phyloP scores from a whole-genome alignment of 179 eudicot genomes.

The Beta corolliflora region DNA sequence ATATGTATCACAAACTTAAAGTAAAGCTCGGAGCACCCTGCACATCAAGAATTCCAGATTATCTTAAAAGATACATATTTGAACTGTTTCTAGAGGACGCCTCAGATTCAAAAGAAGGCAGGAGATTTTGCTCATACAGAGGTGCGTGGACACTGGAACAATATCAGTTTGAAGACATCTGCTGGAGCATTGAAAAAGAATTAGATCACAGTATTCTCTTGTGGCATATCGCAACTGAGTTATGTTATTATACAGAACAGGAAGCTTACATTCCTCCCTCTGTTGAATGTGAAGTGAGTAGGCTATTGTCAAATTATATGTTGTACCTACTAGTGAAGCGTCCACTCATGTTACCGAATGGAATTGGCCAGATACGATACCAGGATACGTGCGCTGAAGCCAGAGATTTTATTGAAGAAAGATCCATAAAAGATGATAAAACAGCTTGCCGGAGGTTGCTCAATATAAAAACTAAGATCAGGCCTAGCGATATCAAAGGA shows the following conservation, averaged over 20 bases:
- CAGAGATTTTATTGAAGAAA: conserved; percentile 29
- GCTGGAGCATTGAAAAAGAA: conserved; percentile 33
- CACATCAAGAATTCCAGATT: conserved; percentile 15
- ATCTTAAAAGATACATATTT: conserved; percentile 31
- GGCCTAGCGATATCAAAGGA: conserved; percentile 38
- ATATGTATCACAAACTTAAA: conserved; percentile 8
- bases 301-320: conserved; percentile 42
- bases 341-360: conserved; percentile 43
- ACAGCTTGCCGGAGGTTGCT: conserved; percentile 29
- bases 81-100: conserved; percentile 6
- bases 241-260: conserved; percentile 31
- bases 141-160: conserved; percentile 28
- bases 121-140: conserved; percentile 18
- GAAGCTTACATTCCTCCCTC: background rate
- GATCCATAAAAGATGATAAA: background rate
- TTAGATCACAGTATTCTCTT: conserved; percentile 47
- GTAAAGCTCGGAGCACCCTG: conserved; percentile 1
- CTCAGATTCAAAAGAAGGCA: background rate
- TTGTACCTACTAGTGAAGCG: conserved; percentile 38
- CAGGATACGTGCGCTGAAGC: conserved; percentile 48
- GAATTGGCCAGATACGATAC: conserved; percentile 45
- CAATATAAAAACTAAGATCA: conserved; percentile 34
- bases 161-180: background rate
- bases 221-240: conserved; percentile 50
- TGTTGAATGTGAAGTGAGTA: conserved; percentile 27